Evolutionary conservation across 2,329 filamentous ascomycete species (phyloP).

Genomic region (Harringtonia lauricola): DNA sequence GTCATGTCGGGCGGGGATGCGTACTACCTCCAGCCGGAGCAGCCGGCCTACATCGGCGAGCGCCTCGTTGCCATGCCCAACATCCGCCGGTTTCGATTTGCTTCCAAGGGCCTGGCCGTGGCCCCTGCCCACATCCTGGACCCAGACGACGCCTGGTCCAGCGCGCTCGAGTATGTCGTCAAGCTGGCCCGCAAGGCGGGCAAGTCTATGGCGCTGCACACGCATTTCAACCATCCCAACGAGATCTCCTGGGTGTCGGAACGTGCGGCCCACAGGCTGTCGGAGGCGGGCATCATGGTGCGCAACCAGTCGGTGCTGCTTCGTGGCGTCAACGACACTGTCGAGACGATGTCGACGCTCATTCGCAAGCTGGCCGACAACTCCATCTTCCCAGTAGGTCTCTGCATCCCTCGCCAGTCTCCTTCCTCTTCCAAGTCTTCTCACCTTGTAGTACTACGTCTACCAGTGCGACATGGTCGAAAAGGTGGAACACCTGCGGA

Average conservation of each 20-base stretch:
- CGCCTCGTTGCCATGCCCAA: conserved; percentile 45
- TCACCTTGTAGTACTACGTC: conserved; percentile 43
- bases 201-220: conserved; percentile 52
- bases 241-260: conserved; percentile 51
- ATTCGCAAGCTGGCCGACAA: conserved; percentile 44
- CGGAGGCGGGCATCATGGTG: conserved; percentile 39
- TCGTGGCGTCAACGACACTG: conserved; percentile 45
- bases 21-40: conserved; percentile 42
- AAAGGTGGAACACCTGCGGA: conserved; percentile 50
- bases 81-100: conserved; percentile 48
- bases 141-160: conserved; percentile 38
- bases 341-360: conserved; percentile 38
- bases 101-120: conserved; percentile 50
- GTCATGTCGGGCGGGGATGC: conserved; percentile 53
- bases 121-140: conserved; percentile 44
- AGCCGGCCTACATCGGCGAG: conserved; percentile 42
- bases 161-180: conserved; percentile 38
- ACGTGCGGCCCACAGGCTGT: conserved; percentile 37
- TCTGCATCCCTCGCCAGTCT: background rate
- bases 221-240: conserved; percentile 52
- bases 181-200: conserved; percentile 38
- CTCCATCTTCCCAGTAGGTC: conserved; percentile 42
- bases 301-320: conserved; percentile 51
- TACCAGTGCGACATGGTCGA: conserved; percentile 55
- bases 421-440: background rate